Percentiles rank a stretch among this genome's conserved stretches.
Evolutionary conservation across 495 filamentous ascomycete genomes (phyloP).

Genomic region (Aspergillus homomorphus): DNA sequence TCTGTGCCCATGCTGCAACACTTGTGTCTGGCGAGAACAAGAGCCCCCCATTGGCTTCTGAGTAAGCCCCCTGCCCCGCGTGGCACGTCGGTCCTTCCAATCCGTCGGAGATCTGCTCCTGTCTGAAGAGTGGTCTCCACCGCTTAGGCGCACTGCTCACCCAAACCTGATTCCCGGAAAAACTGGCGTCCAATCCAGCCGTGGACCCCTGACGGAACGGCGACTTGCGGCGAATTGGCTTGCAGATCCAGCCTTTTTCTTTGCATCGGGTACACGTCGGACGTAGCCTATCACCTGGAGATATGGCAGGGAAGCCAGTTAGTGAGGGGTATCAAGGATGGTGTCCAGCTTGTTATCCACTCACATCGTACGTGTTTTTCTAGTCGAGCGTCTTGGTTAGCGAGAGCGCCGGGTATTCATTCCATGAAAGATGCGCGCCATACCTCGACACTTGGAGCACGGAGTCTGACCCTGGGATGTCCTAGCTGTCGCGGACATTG

Average conservation of each 20-base stretch:
- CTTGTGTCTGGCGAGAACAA: too few species aligned
- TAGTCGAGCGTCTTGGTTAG: neutral
- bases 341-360: neutral
- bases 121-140: neutral
- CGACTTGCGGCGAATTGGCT: neutral
- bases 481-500: neutral
- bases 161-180: slow-evolving; percentile 6
- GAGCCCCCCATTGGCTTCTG: too few species aligned
- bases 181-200: neutral
- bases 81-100: too few species aligned
- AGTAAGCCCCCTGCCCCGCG: neutral
- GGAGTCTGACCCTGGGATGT: neutral
- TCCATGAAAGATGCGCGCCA: neutral
- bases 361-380: neutral
- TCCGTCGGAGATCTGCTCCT: neutral
- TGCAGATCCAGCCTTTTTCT: neutral
- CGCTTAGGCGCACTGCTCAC: slow-evolving; percentile 6
- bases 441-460: neutral
- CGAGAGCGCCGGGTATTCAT: neutral
- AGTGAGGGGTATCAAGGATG: neutral
- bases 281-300: slow-evolving; percentile 7
- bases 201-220: slow-evolving; percentile 8
- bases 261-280: slow-evolving; percentile 5
- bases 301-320: neutral
- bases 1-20: too few species aligned